Base-by-base conservation (phyloP, 805 yeast genomes). In the Kuraishia ogatae region DNA sequence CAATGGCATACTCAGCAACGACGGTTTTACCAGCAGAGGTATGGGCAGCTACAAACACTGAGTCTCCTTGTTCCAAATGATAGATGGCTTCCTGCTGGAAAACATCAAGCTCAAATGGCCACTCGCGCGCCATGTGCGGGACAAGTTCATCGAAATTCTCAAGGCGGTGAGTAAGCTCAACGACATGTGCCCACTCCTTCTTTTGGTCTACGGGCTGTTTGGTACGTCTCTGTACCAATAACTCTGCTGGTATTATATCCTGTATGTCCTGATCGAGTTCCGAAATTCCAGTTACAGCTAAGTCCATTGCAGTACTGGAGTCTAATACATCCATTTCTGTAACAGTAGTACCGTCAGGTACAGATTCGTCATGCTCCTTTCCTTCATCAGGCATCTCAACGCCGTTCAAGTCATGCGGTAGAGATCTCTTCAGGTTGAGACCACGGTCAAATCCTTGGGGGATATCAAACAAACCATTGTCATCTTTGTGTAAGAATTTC, bases 21-120 rank as follows among this genome's bases (percentile, higher is more conserved):
- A 93, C 99, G 0, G 99, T 93, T 66, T 93, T 93, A 71, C 99
- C 99, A 0, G 99, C 99, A 2, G 98, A 93, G 0, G 99, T 93
- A 69, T 93, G 99, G 0, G 99, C 99, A 2, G 98, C 98, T 2
- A 94, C 97, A 71, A 94, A 94, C 2, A 94, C 99, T 7, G 98
- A 93, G 65, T 94, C 99, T 46, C 98, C 98, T 69, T 91, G 97
- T 65, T 94, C 99, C 58, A 94, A 75, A 69, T 92, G 98, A 65
- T 88, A 94, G 0, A 94, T 87, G 0, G 99, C 99, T 71, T 94
- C 98, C 65, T 94, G 91, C 67, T 94, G 99, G 71, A 94, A 94
- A 39, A 87, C 85, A 71, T 94, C 99, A 51, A 94, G 76, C 66
- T 91, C 93, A 64, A 94, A 94, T 0, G 99, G 97, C 94, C 96